These are phyloP conservation scores for Pseudozyma thailandica DNA, from an alignment of 1,284 basidiomycete genomes.

Conservation along the genomic window DNA sequence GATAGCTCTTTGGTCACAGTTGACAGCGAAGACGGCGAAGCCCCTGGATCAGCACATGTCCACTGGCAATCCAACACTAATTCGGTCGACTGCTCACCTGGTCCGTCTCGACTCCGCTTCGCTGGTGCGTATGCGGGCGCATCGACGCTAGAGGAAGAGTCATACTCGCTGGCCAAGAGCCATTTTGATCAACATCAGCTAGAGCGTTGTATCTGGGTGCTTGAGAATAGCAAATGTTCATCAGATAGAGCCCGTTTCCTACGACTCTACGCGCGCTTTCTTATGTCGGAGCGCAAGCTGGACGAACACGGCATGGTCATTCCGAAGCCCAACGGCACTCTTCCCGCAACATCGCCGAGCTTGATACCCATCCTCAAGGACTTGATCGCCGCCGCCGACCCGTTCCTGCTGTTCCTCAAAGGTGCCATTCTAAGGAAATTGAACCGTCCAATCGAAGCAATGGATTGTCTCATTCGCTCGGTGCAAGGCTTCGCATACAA, in stretches of 20 bases:
- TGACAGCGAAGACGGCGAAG: slow-evolving; percentile 37
- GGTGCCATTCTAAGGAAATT: slow-evolving; percentile 65
- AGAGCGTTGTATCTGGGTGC: slow-evolving; percentile 75
- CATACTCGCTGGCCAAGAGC: slow-evolving; percentile 77
- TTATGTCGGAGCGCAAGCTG: slow-evolving; percentile 69
- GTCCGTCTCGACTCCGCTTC: slow-evolving; percentile 16
- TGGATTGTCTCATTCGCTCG: slow-evolving; percentile 82
- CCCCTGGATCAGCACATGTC: slow-evolving; percentile 42
- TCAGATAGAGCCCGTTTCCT: slow-evolving; percentile 78
- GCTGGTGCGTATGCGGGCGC: background rate
- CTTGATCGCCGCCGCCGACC: slow-evolving; percentile 56
- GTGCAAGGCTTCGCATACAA: slow-evolving; percentile 89
- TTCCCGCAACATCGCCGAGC: slow-evolving; percentile 42
- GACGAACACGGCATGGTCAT: slow-evolving; percentile 57
- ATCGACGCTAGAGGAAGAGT: slow-evolving; percentile 68
- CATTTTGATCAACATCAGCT: slow-evolving; percentile 84
- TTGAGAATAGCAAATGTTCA: slow-evolving; percentile 38
- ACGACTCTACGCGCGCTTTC: slow-evolving; percentile 81
- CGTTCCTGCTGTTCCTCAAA: slow-evolving; percentile 64
- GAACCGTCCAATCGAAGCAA: slow-evolving; percentile 74
- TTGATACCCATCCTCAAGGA: slow-evolving; percentile 57
- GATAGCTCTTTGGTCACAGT: slow-evolving; percentile 49
- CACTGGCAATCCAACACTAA: slow-evolving; percentile 51
- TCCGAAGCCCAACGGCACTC: slow-evolving; percentile 40
- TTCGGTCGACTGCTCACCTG: slow-evolving; percentile 40